Evolutionary conservation across 1,284 basidiomycete genomes (phyloP), one percentile per base, ranked within the genome.

Genomic region (Papiliotrema laurentii): DNA sequence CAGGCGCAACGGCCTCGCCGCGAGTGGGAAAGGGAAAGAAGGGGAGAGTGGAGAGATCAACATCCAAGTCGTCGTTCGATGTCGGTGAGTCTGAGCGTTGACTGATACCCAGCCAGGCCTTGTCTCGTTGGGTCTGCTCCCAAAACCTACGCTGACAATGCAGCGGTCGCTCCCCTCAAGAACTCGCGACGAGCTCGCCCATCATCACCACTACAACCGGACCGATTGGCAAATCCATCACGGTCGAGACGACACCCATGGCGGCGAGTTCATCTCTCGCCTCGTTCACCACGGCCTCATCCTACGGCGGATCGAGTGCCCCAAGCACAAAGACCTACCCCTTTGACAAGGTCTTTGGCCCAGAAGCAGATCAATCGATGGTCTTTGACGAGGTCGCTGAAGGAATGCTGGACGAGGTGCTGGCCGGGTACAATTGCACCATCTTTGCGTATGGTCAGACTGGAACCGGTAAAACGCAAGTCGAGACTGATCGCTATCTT

Each of bases 381-480:
- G 81, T 99, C 24, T 98, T 96, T 71, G 82, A 89, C 55, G 88
- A 97, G 53, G 93, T 97, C 31, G 94, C 96, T 31, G 82, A 82
- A 52, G 89, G 89, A 1, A 89, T 98, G 81, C 78, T 99, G 41
- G 84, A 91, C 42, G 89, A 99, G 70, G 93, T 98, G 33, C 74
- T 97, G 43, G 79, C 83, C 65, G 96, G 96, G 3, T 99, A 97
- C 77, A 98, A 98, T 66, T 98, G 96, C 68, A 98, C 96, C 0
- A 79, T 98, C 30, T 98, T 98, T 75, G 94, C 94, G 2, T 99
- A 99, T 67, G 96, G 96, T 3, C 96, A 98, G 72, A 99, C 96
- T 0, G 96, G 96, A 5, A 97, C 96, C 0, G 96, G 96, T 16
- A 99, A 99, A 77, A 98, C 96, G 86, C 96, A 66, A 66, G 87